phyloP scores from a whole-genome alignment of 257 asterid species.

The Echium plantagineum region DNA sequence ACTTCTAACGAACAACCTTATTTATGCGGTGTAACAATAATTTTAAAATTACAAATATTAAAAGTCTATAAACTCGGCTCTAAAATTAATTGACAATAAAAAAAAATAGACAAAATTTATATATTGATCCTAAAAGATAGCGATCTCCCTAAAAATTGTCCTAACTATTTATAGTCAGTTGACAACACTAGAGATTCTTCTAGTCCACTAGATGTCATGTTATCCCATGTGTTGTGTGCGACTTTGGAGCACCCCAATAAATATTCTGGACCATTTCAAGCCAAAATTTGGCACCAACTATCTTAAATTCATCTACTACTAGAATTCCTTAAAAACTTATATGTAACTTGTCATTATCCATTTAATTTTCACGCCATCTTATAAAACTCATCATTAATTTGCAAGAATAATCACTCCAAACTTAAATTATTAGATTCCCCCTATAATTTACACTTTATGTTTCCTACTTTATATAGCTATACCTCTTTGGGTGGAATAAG shows the following conservation, averaged over 20 bases:
- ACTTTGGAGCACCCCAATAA: background rate
- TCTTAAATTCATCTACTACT: background rate
- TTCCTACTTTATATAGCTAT: conserved; percentile 14
- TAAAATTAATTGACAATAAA: too few relatives aligned
- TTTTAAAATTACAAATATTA: too few relatives aligned
- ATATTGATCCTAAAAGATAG: too few relatives aligned
- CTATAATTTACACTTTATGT: conserved; percentile 15
- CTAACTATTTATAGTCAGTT: too few relatives aligned
- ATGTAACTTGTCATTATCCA: background rate
- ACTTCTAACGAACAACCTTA: too few relatives aligned
- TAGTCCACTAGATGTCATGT: background rate
- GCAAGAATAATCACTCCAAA: conserved; percentile 6
- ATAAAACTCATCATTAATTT: conserved; percentile 13
- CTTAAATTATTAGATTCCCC: conserved; percentile 15
- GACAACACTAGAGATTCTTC: too few relatives aligned
- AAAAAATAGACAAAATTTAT: too few relatives aligned
- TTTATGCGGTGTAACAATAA: too few relatives aligned
- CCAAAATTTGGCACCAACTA: conserved; percentile 20
- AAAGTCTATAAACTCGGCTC: too few relatives aligned
- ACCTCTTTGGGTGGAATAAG: conserved; percentile 18
- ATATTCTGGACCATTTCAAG: background rate
- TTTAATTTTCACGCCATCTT: conserved; percentile 18
- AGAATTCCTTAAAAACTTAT: background rate
- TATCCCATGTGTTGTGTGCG: background rate
- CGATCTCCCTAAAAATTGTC: too few relatives aligned